Evolutionary conservation across 352 stramenopile species (phyloP).

Genomic region (Phytophthora syringae): DNA sequence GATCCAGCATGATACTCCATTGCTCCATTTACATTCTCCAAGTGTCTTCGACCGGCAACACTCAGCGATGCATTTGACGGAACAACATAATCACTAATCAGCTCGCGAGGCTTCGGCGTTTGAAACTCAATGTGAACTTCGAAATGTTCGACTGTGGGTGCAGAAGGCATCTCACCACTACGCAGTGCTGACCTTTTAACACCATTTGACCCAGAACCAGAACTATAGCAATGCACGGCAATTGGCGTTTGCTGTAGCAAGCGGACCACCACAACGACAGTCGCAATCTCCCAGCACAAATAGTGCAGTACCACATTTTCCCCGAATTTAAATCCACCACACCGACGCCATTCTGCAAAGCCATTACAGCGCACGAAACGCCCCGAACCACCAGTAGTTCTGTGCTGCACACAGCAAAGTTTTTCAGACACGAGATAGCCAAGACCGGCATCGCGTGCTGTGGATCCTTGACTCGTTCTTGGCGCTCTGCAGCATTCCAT

Average conservation of each 20-base stretch:
- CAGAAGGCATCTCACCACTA: background rate
- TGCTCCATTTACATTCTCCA: background rate
- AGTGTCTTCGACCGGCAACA: background rate
- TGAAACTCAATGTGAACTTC: conserved; percentile 33
- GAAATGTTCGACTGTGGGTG: conserved; percentile 9
- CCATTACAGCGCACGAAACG: conserved; percentile 12
- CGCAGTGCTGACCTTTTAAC: background rate
- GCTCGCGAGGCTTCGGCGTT: conserved; percentile 11
- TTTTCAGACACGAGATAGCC: conserved; percentile 24
- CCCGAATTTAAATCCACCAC: conserved; percentile 5
- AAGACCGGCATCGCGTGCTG: conserved; percentile 16
- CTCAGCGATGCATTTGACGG: conserved; percentile 23
- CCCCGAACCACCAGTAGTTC: conserved; percentile 22
- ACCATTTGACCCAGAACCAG: background rate
- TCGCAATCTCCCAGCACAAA: conserved; percentile 23
- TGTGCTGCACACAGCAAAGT: conserved; percentile 25
- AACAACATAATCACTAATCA: conserved; percentile 29
- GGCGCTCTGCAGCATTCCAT: conserved; percentile 3
- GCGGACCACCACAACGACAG: conserved; percentile 20
- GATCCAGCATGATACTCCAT: conserved; percentile 7
- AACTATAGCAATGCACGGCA: conserved; percentile 18
- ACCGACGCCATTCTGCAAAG: background rate
- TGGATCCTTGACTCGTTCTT: background rate
- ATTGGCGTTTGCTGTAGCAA: conserved; percentile 34
- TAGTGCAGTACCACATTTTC: conserved; percentile 22